These are phyloP conservation scores for Herpetomonas tarakana DNA, from an alignment of 208 protist species.

Conservation along the genomic window DNA sequence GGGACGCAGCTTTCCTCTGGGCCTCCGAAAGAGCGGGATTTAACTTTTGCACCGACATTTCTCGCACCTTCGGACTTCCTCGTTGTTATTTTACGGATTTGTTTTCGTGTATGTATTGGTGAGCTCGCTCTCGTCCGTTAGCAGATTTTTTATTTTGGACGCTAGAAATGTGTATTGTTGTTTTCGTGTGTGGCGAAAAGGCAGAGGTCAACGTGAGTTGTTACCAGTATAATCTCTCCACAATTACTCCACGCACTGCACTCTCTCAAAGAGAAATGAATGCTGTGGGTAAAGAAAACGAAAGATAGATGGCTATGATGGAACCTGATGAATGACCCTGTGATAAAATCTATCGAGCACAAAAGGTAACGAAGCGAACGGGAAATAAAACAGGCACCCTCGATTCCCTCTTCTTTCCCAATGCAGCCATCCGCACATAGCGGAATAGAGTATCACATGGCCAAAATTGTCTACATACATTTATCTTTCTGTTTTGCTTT, in stretches of 20 bases:
- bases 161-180: neutral
- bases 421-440: too few relatives aligned
- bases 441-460: too few relatives aligned
- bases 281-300: neutral
- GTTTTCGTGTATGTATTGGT: neutral
- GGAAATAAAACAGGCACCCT: too few relatives aligned
- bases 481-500: too few relatives aligned
- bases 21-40: conserved; percentile 65
- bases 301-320: neutral
- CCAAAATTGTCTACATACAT: too few relatives aligned
- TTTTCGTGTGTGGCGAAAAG: neutral
- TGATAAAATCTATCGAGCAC: too few relatives aligned
- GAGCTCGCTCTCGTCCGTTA: neutral
- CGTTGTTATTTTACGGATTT: neutral
- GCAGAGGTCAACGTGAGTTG: neutral
- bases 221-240: neutral
- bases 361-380: too few relatives aligned
- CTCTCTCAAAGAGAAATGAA: too few relatives aligned
- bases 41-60: conserved; percentile 26
- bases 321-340: neutral
- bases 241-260: neutral
- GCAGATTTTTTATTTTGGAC: neutral
- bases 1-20: conserved; percentile 53
- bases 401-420: too few relatives aligned
- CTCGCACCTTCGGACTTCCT: neutral